Percentiles rank a stretch among this genome's conserved stretches.
These are phyloP conservation scores for Chloropicon primus DNA, from an alignment of 139 green algal species.

Conservation along the genomic window DNA sequence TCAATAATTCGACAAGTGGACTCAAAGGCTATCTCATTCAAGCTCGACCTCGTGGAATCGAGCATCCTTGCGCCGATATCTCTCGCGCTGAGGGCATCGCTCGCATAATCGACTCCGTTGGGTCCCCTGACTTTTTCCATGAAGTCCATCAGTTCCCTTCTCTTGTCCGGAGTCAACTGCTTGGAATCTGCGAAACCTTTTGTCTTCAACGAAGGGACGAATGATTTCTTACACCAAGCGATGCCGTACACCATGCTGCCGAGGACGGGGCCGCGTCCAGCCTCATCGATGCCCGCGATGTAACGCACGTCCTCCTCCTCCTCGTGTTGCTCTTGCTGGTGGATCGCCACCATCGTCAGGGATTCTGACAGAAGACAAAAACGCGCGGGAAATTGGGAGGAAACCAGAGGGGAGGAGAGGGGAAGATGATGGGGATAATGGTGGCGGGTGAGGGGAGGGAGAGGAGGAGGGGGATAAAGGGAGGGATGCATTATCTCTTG, in stretches of 20 bases:
- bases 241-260: slow-evolving; percentile 77
- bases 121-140: neutral
- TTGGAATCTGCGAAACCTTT: neutral
- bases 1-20: neutral
- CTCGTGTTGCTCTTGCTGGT: neutral
- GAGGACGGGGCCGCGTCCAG: slow-evolving; percentile 71
- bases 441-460: too few species aligned
- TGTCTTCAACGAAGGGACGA: neutral
- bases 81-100: neutral
- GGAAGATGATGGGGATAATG: too few species aligned
- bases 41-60: neutral
- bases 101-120: neutral
- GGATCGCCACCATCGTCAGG: too few species aligned
- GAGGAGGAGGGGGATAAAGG: too few species aligned
- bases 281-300: slow-evolving; percentile 46
- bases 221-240: slow-evolving; percentile 17
- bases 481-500: too few species aligned
- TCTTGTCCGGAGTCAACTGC: neutral
- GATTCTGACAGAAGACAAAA: too few species aligned
- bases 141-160: neutral
- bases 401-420: too few species aligned
- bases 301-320: neutral
- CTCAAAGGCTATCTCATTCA: neutral
- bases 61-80: neutral
- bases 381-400: too few species aligned